Conservation (phyloP, 805 yeast species). For the Starmerella gropengiesseri region DNA sequence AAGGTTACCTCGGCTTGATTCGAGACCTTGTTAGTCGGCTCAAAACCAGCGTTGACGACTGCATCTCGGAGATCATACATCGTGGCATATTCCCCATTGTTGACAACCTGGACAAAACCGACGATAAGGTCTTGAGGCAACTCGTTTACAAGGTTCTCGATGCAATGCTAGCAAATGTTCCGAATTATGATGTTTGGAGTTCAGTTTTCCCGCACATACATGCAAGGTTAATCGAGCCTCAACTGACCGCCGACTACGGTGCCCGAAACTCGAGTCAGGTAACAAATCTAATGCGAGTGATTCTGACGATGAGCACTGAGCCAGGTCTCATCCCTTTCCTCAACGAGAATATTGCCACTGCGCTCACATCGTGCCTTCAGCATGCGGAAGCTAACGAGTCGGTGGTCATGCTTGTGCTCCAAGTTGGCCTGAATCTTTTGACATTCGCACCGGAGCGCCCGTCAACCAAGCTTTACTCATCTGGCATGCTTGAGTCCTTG, state of each 20-base stretch:
- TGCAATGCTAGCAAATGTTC: constrained; percentile 44
- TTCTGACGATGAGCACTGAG: constrained; percentile 47
- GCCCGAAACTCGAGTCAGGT: constrained; percentile 73
- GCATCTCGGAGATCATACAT: constrained; percentile 39
- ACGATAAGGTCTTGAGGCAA: constrained; percentile 52
- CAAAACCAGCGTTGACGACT: constrained; percentile 45
- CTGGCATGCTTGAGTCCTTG: constrained; percentile 1
- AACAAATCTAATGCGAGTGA: constrained; percentile 59
- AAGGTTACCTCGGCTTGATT: constrained; percentile 56
- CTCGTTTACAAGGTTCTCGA: constrained; percentile 55
- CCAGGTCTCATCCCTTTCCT: constrained; percentile 44
- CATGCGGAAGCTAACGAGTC: constrained; percentile 53
- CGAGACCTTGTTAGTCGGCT: constrained; percentile 46
- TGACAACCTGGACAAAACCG: constrained; percentile 29
- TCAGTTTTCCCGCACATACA: constrained; percentile 41
- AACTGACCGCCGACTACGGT: constrained; percentile 51
- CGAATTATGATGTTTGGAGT: constrained; percentile 46
- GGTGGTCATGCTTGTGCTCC: constrained; percentile 55
- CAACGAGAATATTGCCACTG: constrained; percentile 42
- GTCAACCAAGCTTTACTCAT: neutral
- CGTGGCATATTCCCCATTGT: constrained; percentile 17
- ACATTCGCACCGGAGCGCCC: neutral
- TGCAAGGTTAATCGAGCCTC: constrained; percentile 45
- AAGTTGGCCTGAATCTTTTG: constrained; percentile 27
- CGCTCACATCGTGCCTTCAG: constrained; percentile 46